Conservation (phyloP, 2,329 filamentous ascomycete genomes). For the Cladosporium sp. region DNA sequence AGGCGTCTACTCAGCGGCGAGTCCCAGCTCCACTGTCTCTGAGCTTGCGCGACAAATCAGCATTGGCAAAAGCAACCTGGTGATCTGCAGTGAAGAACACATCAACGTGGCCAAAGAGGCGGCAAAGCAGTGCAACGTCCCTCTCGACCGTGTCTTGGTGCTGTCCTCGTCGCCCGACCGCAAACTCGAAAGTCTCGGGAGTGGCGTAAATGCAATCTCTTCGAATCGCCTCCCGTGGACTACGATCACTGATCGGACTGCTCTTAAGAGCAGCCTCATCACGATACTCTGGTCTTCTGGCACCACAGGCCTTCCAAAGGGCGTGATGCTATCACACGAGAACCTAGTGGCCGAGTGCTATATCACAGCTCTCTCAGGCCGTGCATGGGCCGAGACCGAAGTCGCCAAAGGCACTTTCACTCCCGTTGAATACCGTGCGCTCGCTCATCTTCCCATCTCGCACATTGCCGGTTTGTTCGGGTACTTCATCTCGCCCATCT, state of each 20-base stretch:
- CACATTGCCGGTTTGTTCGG: slow-evolving; percentile 72
- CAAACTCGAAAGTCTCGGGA: slow-evolving; percentile 37
- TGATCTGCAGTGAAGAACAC: slow-evolving; percentile 52
- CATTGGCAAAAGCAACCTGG: slow-evolving; percentile 43
- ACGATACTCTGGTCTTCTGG: slow-evolving; percentile 50
- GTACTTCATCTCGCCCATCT: slow-evolving; percentile 40
- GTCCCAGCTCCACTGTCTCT: slow-evolving; percentile 49
- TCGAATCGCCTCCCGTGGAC: slow-evolving; percentile 52
- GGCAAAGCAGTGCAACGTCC: slow-evolving; percentile 52
- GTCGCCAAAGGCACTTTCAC: slow-evolving; percentile 30
- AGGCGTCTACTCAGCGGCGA: slow-evolving; percentile 60
- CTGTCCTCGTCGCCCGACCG: slow-evolving; percentile 44
- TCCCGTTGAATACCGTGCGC: slow-evolving; percentile 23
- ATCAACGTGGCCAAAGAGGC: slow-evolving; percentile 49
- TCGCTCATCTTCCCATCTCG: slow-evolving; percentile 82
- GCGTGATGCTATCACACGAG: slow-evolving; percentile 79
- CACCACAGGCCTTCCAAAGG: slow-evolving; percentile 76
- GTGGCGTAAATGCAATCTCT: slow-evolving; percentile 36
- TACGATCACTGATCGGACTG: slow-evolving; percentile 51
- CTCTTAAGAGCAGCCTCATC: slow-evolving; percentile 49
- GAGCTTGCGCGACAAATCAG: slow-evolving; percentile 54
- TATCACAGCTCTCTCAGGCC: slow-evolving; percentile 26
- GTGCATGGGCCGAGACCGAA: slow-evolving; percentile 28
- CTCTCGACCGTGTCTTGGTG: slow-evolving; percentile 51
- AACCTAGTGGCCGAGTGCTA: slow-evolving; percentile 75